Evolutionary conservation across 1,284 basidiomycete genomes (phyloP).

Genomic region (Dichomitus squalens): DNA sequence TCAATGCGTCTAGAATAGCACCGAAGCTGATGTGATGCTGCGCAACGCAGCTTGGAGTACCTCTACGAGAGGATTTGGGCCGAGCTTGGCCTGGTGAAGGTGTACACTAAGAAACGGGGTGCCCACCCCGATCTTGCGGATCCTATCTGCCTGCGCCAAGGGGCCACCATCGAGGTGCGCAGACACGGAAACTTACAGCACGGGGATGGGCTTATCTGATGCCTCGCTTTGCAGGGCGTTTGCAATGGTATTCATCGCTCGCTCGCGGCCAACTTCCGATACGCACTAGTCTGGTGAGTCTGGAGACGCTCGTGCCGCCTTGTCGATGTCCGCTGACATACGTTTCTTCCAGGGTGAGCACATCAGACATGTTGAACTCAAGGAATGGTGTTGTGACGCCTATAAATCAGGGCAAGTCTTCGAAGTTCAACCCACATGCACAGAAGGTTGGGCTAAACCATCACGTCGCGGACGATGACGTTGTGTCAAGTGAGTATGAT

Average conservation of each 20-base stretch:
- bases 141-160: conserved; percentile 91
- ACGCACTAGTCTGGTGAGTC: conserved; percentile 86
- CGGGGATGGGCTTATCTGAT: conserved; percentile 13
- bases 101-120: conserved; percentile 98
- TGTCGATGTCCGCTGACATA: conserved; percentile 18
- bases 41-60: conserved; percentile 71
- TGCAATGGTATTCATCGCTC: conserved; percentile 93
- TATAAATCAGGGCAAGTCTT: conserved; percentile 76
- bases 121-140: conserved; percentile 89
- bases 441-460: conserved; percentile 93
- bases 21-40: conserved; percentile 3
- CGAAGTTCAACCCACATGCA: conserved; percentile 89
- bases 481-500: conserved; percentile 78
- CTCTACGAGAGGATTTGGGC: conserved; percentile 92
- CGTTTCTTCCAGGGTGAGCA: conserved; percentile 20
- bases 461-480: conserved; percentile 91
- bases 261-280: conserved; percentile 88
- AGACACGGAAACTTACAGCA: background rate
- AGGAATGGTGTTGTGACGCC: conserved; percentile 12
- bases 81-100: conserved; percentile 82
- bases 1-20: background rate
- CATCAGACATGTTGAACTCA: background rate
- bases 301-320: conserved; percentile 13
- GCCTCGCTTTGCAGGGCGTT: conserved; percentile 56
- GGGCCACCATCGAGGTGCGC: conserved; percentile 88